Evolutionary conservation across 2,329 filamentous ascomycete species (phyloP), one percentile per base, ranked within the genome.

Genomic region (Aspergillus persii): DNA sequence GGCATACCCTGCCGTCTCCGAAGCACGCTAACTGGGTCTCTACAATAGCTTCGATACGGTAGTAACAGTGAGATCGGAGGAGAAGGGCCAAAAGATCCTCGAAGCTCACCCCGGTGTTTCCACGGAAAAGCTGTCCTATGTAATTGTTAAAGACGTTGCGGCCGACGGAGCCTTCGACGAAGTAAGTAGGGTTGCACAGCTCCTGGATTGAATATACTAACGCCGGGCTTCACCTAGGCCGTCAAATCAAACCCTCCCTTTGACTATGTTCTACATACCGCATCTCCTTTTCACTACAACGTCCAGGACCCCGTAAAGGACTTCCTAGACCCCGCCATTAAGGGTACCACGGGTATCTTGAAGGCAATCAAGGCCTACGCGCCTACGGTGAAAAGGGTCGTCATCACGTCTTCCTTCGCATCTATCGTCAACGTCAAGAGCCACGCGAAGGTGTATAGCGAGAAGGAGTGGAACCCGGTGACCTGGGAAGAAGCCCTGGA

Each of bases 201-300:
- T 53, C 41, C 8, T 29, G 26, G 8, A 23, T 6, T 8, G 4
- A 12, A 8, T 8, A 26, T 30, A 29, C 33, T n/a, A 50, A 52
- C 52, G 62, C 53, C 62, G 26, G 7, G 29, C n/a, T 36, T 48
- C 27, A 5, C 56, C 57, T 49, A 76, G 72, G 85, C 83, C 15
- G 81, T 87, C 51, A 78, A 84, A 63, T 86, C 84, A 15, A 79
- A 84, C 56, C 85, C 85, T 0, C 84, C 86, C 0, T 90, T 94
- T 62, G 87, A 91, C 67, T 87, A 84, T 50, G 89, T 94, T 52
- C 81, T 92, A 54, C 89, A 92, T 72, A 91, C 89, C 5, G 89
- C 89, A 2, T 88, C 84, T 0, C 90, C 91, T 0, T 93, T 90
- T 77, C 87, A 90, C 67, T 84, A 87, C 71, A 89, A 88, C 36